Evolutionary conservation across 441 rosid species (phyloP), one percentile per base, ranked within the genome.

Genomic region (Euphorbia schlechtendalii): DNA sequence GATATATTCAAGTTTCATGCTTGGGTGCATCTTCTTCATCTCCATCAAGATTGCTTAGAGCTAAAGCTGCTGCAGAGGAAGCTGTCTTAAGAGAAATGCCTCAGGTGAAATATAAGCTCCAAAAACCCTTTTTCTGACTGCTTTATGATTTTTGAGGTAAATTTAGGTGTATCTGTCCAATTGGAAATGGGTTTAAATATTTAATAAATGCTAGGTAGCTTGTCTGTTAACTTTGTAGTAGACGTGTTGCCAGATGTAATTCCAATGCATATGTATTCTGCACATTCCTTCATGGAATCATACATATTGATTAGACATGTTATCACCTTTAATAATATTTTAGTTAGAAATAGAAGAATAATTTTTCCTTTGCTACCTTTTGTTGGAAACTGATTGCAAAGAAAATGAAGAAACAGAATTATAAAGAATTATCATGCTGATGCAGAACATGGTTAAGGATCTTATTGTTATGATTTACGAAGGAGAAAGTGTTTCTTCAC

Each of bases 61-160:
- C 95, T 61, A 95, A 95, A 75, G 98, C 99, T 77, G 93, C 97
- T 74, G 96, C 81, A 48, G 99, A 95, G 79, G 90, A 92, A 86
- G 85, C 93, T 57, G 65, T 95, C 72, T 76, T 92, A 71, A 85
- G 78, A 62, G 93, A 85, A 67, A 48, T 92, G 52, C 97, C 99
- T 43, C 96, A 87, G 94, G 99, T 91, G 71, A 68, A 59, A 45
- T 68, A 15, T 69, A 49, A 48, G 53, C 22, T 59, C 27, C n/a
- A 17, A 8, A 20, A 12, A 22, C 15, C 14, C 0, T 46, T 45
- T 4, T 41, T 68, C 10, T 41, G 9, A 1, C 10, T 41, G 30
- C 61, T 61, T 5, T 53, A 8, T 66, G 62, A 17, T 43, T 45
- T 9, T 20, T 22, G 1, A 62, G 36, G 56, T 2, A 0, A 32